Evolutionary conservation across 1,284 basidiomycete species (phyloP), one percentile per base, ranked within the genome.

Genomic region (Vanrija sp.): DNA sequence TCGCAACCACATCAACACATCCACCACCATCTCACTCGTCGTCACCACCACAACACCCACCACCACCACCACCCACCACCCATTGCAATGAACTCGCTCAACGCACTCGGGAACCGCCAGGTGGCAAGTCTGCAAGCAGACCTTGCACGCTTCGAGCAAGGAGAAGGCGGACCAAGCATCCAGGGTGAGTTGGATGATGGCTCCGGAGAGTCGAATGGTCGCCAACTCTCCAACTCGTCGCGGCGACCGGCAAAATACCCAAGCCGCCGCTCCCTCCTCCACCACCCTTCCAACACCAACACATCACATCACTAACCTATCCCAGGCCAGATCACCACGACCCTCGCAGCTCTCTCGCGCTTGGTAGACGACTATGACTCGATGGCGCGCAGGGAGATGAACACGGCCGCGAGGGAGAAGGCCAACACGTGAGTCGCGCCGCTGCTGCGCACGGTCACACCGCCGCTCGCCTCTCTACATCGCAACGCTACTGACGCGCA

Each of bases 301-400:
- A 43, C 21, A 14, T 16, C 28, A 21, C 16, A 5, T 38, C 28
- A 21, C 43, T 46, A 21, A 53, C 48, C n/a, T 18, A 10, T 15
- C 54, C 56, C 61, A 95, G 92, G 92, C 74, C 93, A 96, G 82
- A 91, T 97, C 77, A 89, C 89, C 38, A 92, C 93, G 26, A 92
- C 91, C 15, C 80, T 98, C 18, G 84, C 90, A n/a, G 91, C 91
- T 2, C 86, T 97, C 81, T 86, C 89, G 53, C 80, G 93, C 54
- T 91, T 94, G 53, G 86, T 96, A 61, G 92, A 96, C 65, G 94
- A 98, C 70, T 97, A 95, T 70, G 93, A 96, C 69, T 87, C 89
- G 12, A 92, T 97, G 89, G 90, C 89, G 0, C 89, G 87, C 78
- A 83, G 92, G 62, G 93, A 97, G 75, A 91, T 96, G 68, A 89